phyloP scores from a whole-genome alignment of 352 stramenopile species.

The Pythium vanterpoolii region DNA sequence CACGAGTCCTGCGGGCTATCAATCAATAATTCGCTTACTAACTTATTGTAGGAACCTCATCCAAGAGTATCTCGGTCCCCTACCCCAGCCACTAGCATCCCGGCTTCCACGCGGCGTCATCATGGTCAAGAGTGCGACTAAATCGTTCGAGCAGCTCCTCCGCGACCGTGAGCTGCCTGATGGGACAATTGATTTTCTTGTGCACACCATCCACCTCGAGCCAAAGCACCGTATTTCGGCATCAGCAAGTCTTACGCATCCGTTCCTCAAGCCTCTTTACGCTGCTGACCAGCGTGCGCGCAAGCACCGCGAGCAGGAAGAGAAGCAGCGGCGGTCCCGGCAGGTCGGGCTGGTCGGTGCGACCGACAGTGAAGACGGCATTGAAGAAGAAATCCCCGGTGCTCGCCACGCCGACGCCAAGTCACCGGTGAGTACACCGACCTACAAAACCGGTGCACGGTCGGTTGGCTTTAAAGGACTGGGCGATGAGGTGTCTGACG shows the following conservation, averaged over 20 bases:
- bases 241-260: slow-evolving; percentile 46
- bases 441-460: slow-evolving; percentile 15
- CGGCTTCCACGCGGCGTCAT: slow-evolving; percentile 54
- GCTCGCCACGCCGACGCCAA: slow-evolving; percentile 13
- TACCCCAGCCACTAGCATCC: slow-evolving; percentile 38
- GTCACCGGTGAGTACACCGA: slow-evolving; percentile 13
- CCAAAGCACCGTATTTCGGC: slow-evolving; percentile 51
- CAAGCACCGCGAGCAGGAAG: slow-evolving; percentile 40
- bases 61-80: slow-evolving; percentile 57
- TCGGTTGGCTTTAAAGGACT: slow-evolving; percentile 2
- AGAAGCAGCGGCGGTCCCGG: slow-evolving; percentile 25
- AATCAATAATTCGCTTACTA: background rate
- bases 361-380: slow-evolving; percentile 49
- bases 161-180: slow-evolving; percentile 38
- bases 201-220: slow-evolving; percentile 59
- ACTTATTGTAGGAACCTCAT: slow-evolving; percentile 57
- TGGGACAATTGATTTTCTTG: slow-evolving; percentile 67
- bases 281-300: slow-evolving; percentile 45
- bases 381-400: slow-evolving; percentile 76
- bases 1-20: background rate
- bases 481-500: background rate
- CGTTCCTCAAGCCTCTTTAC: slow-evolving; percentile 49
- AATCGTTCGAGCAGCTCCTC: slow-evolving; percentile 46
- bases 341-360: slow-evolving; percentile 8
- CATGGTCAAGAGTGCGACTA: slow-evolving; percentile 33